Evolutionary conservation across 1,139 yeast species (phyloP), one percentile per base, ranked within the genome.

Genomic region (Candida sojae): DNA sequence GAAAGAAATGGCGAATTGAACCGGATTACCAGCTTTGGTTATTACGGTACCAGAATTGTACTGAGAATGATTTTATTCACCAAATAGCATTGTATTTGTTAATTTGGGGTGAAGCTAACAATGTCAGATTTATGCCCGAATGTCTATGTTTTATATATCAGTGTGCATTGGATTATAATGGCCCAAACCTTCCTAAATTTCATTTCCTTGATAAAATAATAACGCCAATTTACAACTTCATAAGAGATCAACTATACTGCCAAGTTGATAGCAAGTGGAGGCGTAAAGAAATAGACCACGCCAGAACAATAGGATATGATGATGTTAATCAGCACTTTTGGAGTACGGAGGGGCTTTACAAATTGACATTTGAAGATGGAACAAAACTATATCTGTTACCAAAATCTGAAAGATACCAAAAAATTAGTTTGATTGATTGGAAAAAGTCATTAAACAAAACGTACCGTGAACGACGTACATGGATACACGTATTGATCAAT

Each of bases 301-400:
- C 78, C 50, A 70, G 76, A 36, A 78, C 84, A 2, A 83, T 90
- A 52, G 96, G 97, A 0, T 90, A 90, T 60, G 97, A 90, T 63
- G 97, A 90, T 62, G 75, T 88, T 45, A 90, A 90, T 62, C 96
- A 87, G 60, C 72, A 86, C 23, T 90, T 90, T 60, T 90, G 97
- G 97, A 83, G 83, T 55, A 77, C 81, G 0, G 77, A 81, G 48
- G 89, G 90, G 0, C 64, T 90, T 10, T 69, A 73, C 44, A 69
- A 76, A 42, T 68, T 90, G 10, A 64, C 59, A 11, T 59, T 83
- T 8, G 54, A 58, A 3, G 73, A 79, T 42, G 78, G 77, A 0
- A 62, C 65, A 21, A 61, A 70, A 42, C 61, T 87, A 7, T 70
- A 82, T 39, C 79, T 75, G 44, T 53, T 77, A 6, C 72, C 78